Evolutionary conservation across 2,329 filamentous ascomycete genomes (phyloP), one percentile per base, ranked within the genome.

Genomic region (Elsinoe australis): DNA sequence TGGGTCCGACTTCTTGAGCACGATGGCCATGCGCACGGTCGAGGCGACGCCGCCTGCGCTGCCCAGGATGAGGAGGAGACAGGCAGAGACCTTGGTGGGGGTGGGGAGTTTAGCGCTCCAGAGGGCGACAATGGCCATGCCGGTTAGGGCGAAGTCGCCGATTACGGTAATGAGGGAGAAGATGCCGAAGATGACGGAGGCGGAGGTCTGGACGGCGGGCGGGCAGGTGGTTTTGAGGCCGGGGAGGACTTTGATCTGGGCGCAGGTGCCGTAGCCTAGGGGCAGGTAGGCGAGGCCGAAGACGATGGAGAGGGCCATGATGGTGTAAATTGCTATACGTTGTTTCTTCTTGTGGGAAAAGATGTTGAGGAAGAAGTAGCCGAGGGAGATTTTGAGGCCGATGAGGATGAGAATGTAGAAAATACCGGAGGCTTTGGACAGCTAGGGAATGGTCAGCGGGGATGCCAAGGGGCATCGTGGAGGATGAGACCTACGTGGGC

Each of bases 221-320:
- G 50, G 44, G 49, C 52, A 53, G 21, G 24, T 48, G 26, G 7
- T 67, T 57, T 15, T 48, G 24, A 35, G 58, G 58, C 0, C 55
- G 61, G 38, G 59, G 55, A 9, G 59, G 55, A 24, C 63, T 44
- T 74, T 73, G 76, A 54, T 74, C 75, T 42, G 65, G 66, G 2
- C 58, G 53, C 73, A 76, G 57, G 76, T 71, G 33, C 75, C 64
- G 7, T 70, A 61, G 26, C 71, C 62, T 39, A 75, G 55, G 53
- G 74, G 71, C 55, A 72, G 67, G 53, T 73, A 75, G 8, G 67
- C 58, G 2, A 68, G 51, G 3, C 72, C 68, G 35, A 72, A 63
- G 5, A 68, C 21, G 3, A 65, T 57, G 2, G 71, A 68, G 7
- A 68, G 60, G 15, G 51, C 55, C 52, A 75, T 68, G n/a, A 73